Base-by-base conservation (phyloP, 2,329 filamentous ascomycete species). In the Phyllosticta capitalensis region DNA sequence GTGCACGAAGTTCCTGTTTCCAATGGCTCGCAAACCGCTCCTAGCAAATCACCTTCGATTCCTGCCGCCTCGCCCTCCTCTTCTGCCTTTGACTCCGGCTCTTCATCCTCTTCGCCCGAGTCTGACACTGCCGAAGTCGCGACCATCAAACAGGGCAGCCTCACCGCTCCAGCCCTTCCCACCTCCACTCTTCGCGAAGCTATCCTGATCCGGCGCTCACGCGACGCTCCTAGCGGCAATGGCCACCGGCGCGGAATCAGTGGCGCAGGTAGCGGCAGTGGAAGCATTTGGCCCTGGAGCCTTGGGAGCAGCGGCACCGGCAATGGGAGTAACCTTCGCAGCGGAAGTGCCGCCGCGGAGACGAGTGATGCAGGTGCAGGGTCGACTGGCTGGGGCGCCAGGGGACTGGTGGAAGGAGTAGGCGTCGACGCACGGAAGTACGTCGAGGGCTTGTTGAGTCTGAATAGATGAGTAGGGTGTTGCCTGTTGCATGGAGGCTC, bases 361-460 rank as follows among this genome's bases (percentile, higher is more conserved):
- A 74, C 62, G 50, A 38, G 19, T n/a, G 33, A 48, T 21, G 60
- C 38, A 10, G 59, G 51, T n/a, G 58, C 52, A 19, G 50, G 14
- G 65, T 72, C 53, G 67, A 78, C 60, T 75, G 82, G 78, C 66
- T 79, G 52, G 81, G 83, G 82, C 2, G 81, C 84, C 1, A 81
- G 79, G 20, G 80, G 81, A 59, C 71, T 90, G 64, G 84, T 82
- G 0, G 85, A 89, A 67, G 88, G 88, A 0, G 89, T 92, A 63
- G 88, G 88, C 0, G 80, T 91, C 33, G 88, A 92, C 75, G 89
- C 88, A 28, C 81, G 85, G 70, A 82, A 81, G 68, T 91, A 91
- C 71, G 83, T 91, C 3, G 88, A 91, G 70, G 84, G 84, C 1
- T 69, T 92, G 59, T 74, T 91, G 70, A 89, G 80, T 67, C 70